Percentiles rank a stretch among this genome's conserved stretches.
Conservation (phyloP, 345 rosid species). For the Hibiscus trionum region DNA sequence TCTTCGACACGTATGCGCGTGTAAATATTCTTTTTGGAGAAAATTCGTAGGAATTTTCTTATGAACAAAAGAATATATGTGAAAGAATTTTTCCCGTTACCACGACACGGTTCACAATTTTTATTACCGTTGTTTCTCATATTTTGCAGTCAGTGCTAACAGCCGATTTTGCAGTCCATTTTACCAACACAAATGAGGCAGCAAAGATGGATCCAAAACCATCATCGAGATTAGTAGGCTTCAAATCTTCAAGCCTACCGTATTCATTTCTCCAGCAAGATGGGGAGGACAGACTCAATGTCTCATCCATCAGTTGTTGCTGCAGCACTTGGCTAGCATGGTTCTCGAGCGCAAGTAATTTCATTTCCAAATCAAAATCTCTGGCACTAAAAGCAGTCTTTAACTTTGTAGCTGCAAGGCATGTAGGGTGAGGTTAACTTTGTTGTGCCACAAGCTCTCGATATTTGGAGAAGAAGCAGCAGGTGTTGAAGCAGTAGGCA, state of each 20-base stretch:
- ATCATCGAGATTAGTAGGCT: slow-evolving; percentile 57
- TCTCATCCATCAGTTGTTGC: slow-evolving; percentile 50
- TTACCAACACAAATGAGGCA: too few relatives aligned
- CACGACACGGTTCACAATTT: too few relatives aligned
- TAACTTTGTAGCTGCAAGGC: slow-evolving; percentile 70
- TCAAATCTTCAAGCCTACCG: slow-evolving; percentile 40
- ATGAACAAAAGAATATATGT: too few relatives aligned
- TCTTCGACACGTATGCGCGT: too few relatives aligned
- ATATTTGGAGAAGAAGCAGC: slow-evolving; percentile 60
- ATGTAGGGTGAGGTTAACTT: slow-evolving; percentile 56
- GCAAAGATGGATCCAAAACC: slow-evolving; percentile 51
- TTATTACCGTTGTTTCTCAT: too few relatives aligned
- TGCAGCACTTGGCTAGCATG: slow-evolving; percentile 27
- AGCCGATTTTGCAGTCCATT: too few relatives aligned
- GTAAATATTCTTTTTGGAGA: too few relatives aligned
- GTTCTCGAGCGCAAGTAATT: slow-evolving; percentile 46
- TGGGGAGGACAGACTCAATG: slow-evolving; percentile 52
- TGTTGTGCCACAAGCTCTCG: slow-evolving; percentile 74
- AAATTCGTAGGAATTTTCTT: too few relatives aligned
- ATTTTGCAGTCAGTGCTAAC: too few relatives aligned
- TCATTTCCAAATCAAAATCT: slow-evolving; percentile 69
- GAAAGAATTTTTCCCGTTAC: too few relatives aligned
- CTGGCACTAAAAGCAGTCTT: slow-evolving; percentile 69
- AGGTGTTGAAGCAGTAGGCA: slow-evolving; percentile 59
- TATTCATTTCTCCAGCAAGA: slow-evolving; percentile 40